Conservation (phyloP, 306 rosid genomes). For the Prunus armeniaca region DNA sequence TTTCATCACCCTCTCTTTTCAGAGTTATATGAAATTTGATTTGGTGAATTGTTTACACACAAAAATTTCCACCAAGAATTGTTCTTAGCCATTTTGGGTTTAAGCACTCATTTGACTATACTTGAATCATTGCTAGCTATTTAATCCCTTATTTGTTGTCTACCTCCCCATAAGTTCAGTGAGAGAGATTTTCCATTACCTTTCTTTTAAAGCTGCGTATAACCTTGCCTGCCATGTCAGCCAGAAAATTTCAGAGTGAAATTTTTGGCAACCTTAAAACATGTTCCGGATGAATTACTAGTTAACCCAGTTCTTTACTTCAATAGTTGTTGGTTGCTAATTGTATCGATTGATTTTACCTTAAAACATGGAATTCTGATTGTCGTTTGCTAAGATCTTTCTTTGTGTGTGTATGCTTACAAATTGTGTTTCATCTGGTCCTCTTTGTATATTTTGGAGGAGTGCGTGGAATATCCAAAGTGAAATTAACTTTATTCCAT, state of each 20-base stretch:
- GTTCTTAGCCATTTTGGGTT: background rate
- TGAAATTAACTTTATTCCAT: background rate
- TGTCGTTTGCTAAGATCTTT: no score
- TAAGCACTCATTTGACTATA: no score
- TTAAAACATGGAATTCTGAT: no score
- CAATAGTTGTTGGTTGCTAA: background rate
- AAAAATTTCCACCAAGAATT: background rate
- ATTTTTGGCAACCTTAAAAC: background rate
- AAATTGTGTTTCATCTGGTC: background rate
- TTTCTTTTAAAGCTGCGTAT: background rate
- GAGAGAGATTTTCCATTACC: background rate
- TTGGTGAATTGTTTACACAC: background rate
- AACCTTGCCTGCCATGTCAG: background rate
- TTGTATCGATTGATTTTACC: no score
- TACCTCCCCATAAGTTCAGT: background rate
- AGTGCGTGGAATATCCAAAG: background rate
- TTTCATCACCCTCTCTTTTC: conserved; percentile 10
- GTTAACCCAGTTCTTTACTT: background rate
- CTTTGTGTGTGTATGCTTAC: no score
- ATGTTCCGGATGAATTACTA: background rate
- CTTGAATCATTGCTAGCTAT: background rate
- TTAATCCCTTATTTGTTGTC: background rate
- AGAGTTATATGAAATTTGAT: conserved; percentile 9
- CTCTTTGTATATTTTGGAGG: background rate
- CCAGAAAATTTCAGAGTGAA: background rate